Percentiles rank a stretch among this genome's conserved stretches.
phyloP scores from a whole-genome alignment of 1,284 basidiomycete genomes.

The Xerocomus minutiporus region DNA sequence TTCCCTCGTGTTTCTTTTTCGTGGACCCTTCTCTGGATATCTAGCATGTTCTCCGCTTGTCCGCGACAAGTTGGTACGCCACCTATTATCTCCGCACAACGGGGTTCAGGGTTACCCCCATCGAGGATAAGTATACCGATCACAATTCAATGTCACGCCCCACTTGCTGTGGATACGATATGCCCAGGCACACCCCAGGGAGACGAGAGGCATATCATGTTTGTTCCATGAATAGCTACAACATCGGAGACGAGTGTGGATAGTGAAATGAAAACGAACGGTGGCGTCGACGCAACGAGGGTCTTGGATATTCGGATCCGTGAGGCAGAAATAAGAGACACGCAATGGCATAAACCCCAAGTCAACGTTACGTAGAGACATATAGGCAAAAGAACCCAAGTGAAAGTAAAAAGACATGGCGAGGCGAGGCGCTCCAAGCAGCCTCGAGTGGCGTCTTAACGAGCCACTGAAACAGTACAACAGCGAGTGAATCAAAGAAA shows the following conservation, averaged over 20 bases:
- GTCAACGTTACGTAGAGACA: too few relatives aligned
- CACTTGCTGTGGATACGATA: background rate
- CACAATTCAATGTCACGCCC: background rate
- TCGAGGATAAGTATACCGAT: background rate
- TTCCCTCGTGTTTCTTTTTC: background rate
- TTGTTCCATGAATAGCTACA: background rate
- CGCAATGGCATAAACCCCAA: background rate
- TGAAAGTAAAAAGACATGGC: background rate
- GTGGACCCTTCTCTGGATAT: background rate
- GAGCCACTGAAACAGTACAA: conserved; percentile 8
- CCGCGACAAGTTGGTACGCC: background rate
- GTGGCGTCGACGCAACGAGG: background rate
- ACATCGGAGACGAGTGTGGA: background rate
- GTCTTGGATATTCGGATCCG: background rate
- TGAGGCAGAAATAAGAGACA: background rate
- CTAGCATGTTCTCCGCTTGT: background rate
- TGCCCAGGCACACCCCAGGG: background rate
- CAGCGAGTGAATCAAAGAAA: background rate
- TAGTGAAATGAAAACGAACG: background rate
- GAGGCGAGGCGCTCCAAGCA: background rate
- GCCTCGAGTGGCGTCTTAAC: conserved; percentile 9
- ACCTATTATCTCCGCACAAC: background rate
- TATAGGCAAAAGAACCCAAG: background rate
- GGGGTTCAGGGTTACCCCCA: background rate
- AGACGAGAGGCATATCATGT: background rate